phyloP scores from a whole-genome alignment of 441 rosid genomes.

The Biscutella laevigata region DNA sequence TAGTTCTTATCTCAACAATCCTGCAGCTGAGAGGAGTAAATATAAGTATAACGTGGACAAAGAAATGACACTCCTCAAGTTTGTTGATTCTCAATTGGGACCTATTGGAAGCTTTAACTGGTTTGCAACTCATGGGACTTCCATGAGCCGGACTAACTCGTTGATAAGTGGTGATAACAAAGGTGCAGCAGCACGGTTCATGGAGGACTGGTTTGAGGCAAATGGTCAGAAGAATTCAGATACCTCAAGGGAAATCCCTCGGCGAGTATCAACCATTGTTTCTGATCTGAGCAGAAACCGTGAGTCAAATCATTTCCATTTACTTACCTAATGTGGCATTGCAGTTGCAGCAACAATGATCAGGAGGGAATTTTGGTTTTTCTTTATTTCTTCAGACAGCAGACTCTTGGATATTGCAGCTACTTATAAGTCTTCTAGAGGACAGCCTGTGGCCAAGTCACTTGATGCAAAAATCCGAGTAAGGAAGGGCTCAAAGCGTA shows the following conservation, averaged over 20 bases:
- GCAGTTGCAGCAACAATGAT: not conserved
- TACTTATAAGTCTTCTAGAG: slow-evolving; percentile 36
- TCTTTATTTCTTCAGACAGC: slow-evolving; percentile 31
- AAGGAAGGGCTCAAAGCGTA: slow-evolving; percentile 36
- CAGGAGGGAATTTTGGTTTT: not conserved
- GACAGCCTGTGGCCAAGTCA: slow-evolving; percentile 29
- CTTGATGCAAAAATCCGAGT: slow-evolving; percentile 43
- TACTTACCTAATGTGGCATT: not conserved
- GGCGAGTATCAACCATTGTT: slow-evolving; percentile 42
- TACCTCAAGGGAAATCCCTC: slow-evolving; percentile 25
- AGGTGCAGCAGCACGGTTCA: slow-evolving; percentile 67
- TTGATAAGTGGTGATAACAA: slow-evolving; percentile 75
- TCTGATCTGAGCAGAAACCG: slow-evolving; percentile 32
- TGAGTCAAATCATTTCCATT: slow-evolving; percentile 25
- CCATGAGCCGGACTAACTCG: slow-evolving; percentile 62
- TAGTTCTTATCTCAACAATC: slow-evolving; percentile 59
- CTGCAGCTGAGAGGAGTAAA: slow-evolving; percentile 41
- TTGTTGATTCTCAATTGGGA: slow-evolving; percentile 46
- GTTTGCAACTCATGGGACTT: slow-evolving; percentile 79
- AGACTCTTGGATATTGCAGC: slow-evolving; percentile 54
- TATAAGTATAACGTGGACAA: slow-evolving; percentile 58
- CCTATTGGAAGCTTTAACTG: slow-evolving; percentile 63
- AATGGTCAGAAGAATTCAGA: slow-evolving; percentile 16
- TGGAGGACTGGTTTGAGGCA: slow-evolving; percentile 62
- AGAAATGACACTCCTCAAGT: slow-evolving; percentile 62